Evolutionary conservation across 192 early-diverging fungal species (phyloP), one percentile per base, ranked within the genome.

Genomic region (Podila epicladia): DNA sequence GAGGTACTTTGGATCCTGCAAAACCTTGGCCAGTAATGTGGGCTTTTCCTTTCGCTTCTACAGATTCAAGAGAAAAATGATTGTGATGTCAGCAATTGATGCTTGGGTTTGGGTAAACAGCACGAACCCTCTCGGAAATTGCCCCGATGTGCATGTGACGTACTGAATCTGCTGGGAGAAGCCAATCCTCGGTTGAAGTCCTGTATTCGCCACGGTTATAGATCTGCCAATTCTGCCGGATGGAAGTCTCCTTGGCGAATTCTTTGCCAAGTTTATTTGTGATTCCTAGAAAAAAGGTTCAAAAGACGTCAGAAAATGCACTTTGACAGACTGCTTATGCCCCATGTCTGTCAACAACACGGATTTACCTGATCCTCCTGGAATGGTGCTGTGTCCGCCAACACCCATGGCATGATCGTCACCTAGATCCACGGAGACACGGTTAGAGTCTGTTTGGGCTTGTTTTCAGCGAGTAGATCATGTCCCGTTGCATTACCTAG

Each of bases 371-470:
- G 77, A 73, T 58, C 77, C 77, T 33, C 60, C 57, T 0, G 60
- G 67, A 20, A 80, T 33, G 17, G 71, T 67, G 33, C 65, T 80
- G 22, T 80, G 69, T 28, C 65, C 82, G 13, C 82, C 82, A 12
- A 78, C 65, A 1, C 82, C 82, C 15, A 83, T 41, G 12, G 82
- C 82, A 67, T 83, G 74, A 31, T 83, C 75, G 49, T 83, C 82
- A 4, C 82, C 82, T 83, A 58, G 12, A 24, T 5, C 41, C 20
- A 29, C 24, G 53, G 19, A 19, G 22, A 22, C 20, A 55, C 20
- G 6, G 24, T 24, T n/a, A n/a, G 17, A 24, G n/a, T 55, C 8
- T 9, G 53, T 22, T 11, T 24, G 9, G 11, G 17, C 51, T 22
- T 7, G 35, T 19, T 1, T 33, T 6, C 33, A 33, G 33, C 33